Percentiles rank a stretch among this genome's conserved stretches.
Conservation (phyloP, 352 stramenopile genomes). For the Ochromonadaceae sp. region DNA sequence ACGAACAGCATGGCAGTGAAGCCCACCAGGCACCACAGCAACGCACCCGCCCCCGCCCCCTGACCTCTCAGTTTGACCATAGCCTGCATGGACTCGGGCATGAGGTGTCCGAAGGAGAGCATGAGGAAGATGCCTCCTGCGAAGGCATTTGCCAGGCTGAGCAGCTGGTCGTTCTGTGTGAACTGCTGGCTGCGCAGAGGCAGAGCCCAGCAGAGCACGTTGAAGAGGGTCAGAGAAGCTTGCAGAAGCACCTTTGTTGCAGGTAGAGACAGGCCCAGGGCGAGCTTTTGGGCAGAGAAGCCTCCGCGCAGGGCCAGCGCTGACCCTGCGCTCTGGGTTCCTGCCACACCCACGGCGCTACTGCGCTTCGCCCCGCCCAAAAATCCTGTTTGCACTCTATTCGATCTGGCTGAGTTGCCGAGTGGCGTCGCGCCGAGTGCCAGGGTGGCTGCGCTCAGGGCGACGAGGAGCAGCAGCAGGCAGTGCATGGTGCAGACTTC, state of each 20-base stretch:
- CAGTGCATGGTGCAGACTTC: too few species aligned
- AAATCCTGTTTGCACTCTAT: too few species aligned
- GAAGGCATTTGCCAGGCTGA: constrained; percentile 56
- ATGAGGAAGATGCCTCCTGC: constrained; percentile 60
- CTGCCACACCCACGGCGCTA: too few species aligned
- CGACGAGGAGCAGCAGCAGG: too few species aligned
- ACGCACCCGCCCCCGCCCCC: not conserved
- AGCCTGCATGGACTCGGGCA: constrained; percentile 48
- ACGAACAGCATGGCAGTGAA: constrained; percentile 71
- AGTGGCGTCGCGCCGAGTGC: too few species aligned
- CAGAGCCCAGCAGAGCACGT: constrained; percentile 61
- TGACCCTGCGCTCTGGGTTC: too few species aligned
- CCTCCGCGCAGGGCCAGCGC: too few species aligned
- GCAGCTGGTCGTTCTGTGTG: constrained; percentile 45
- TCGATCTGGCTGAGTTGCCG: too few species aligned
- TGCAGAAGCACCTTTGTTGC: constrained; percentile 32
- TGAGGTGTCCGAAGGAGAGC: constrained; percentile 60
- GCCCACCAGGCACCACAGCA: constrained; percentile 25
- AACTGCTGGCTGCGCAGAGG: constrained; percentile 53
- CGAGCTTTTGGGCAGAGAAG: too few species aligned
- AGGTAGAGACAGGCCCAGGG: too few species aligned
- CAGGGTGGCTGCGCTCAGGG: too few species aligned
- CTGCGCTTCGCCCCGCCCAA: too few species aligned
- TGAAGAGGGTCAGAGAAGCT: constrained; percentile 51
- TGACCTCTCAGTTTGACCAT: not conserved